Evolutionary conservation across 1,139 yeast species (phyloP), one percentile per base, ranked within the genome.

Genomic region (Sugiyamaella paludigena): DNA sequence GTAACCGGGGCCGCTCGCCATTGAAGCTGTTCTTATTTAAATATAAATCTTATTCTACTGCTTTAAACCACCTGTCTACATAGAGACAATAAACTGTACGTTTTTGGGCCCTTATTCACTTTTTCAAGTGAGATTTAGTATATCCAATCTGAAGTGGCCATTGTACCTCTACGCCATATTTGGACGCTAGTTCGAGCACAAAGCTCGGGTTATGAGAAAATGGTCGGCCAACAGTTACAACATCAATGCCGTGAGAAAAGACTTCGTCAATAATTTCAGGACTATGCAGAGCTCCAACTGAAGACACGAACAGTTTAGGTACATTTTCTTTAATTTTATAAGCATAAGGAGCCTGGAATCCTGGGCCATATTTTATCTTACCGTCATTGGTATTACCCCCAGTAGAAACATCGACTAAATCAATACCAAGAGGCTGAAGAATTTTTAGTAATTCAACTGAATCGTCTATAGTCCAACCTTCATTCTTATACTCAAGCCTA

Each of bases 341-440:
- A 2, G 83, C 75, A 43, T 66, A 64, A 24, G 69, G 72, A 11
- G 69, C 69, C 55, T 71, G 76, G 56, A 53, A 60, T 7, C 67
- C 66, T 19, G 49, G 47, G n/a, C 50, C 52, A 26, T 51, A 49
- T 19, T 47, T 61, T 49, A 74, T 62, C 38, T 58, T 59, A 40
- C 69, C 75, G 19, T 66, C 60, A 35, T 68, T 53, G 52, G 69
- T 68, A 59, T 71, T 74, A 38, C 83, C 84, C 42, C 83, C 83
- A 10, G 80, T 70, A 2, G 83, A 78, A 36, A 76, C 69, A 57
- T 80, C 84, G 34, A 80, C 57, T 12, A 79, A 66, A 53, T 77
- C 79, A 39, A 80, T 70, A 10, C 82, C 83, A 49, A 67, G 70
- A 32, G 71, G 69, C 31, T 69, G 66, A 27, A 79, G 63, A 6